These are phyloP conservation scores for Pseudocercospora ulei DNA, from an alignment of 2,329 filamentous ascomycete genomes.

Conservation along the genomic window DNA sequence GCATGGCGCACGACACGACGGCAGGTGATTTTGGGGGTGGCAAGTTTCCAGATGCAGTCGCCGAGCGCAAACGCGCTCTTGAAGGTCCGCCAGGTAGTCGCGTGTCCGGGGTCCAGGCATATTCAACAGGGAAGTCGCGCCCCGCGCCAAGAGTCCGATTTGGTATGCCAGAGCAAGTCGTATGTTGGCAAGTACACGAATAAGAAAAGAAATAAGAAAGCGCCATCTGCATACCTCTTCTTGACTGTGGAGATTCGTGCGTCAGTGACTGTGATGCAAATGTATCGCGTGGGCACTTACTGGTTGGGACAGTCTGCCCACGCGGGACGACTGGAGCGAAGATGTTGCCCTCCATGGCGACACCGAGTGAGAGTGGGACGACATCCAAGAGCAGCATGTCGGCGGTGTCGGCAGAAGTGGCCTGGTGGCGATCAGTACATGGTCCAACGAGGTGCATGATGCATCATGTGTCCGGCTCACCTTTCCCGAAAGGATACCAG, in stretches of 20 bases:
- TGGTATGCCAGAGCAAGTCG: too few species aligned
- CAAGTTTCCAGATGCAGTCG: too few species aligned
- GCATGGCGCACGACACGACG: too few species aligned
- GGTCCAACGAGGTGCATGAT: too few species aligned
- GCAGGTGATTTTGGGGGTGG: too few species aligned
- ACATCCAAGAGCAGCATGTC: conserved; percentile 96
- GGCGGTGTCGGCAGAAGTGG: conserved; percentile 83
- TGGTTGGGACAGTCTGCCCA: conserved; percentile 38
- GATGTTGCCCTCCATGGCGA: conserved; percentile 99
- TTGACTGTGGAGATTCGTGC: conserved; percentile 8
- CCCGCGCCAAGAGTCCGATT: too few species aligned
- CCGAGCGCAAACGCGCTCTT: too few species aligned
- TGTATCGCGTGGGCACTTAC: not conserved
- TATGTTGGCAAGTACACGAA: not conserved
- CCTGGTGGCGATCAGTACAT: too few species aligned
- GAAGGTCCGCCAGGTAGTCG: too few species aligned
- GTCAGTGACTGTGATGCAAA: conserved; percentile 1
- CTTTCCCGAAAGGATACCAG: conserved; percentile 96
- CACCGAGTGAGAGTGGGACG: conserved; percentile 89
- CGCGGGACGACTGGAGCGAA: conserved; percentile 81
- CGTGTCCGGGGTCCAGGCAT: too few species aligned
- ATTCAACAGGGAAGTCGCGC: too few species aligned
- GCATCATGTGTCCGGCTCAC: too few species aligned
- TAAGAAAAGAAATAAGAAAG: not conserved
- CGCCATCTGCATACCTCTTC: conserved; percentile 6